phyloP scores from a whole-genome alignment of 2,329 filamentous ascomycete genomes.

The Capronia epimyces region DNA sequence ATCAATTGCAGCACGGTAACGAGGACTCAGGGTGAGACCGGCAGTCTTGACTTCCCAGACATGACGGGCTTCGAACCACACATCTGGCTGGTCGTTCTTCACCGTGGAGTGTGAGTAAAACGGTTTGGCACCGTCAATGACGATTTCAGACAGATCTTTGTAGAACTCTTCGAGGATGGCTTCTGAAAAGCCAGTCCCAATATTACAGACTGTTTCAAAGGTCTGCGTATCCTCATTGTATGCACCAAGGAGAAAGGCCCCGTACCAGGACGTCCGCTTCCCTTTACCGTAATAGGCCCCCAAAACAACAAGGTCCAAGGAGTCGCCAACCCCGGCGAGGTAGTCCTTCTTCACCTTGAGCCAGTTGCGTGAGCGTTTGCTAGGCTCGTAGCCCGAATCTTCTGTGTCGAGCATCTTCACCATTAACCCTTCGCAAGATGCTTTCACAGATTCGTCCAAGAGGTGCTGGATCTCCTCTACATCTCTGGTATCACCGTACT shows the following conservation, averaged over 20 bases:
- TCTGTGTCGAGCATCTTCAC: conserved; percentile 96
- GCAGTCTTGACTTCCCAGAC: conserved; percentile 99
- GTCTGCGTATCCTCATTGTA: conserved; percentile 74
- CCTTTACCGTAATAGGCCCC: conserved; percentile 92
- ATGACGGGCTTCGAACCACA: conserved; percentile 92
- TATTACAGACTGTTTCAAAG: conserved; percentile 97
- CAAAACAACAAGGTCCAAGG: conserved; percentile 89
- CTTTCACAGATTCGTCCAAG: conserved; percentile 90
- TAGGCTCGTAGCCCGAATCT: conserved; percentile 92
- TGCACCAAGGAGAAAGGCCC: conserved; percentile 90
- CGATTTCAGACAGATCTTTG: conserved; percentile 64
- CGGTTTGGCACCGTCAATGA: conserved; percentile 86
- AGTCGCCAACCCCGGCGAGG: conserved; percentile 86
- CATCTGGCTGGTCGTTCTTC: conserved; percentile 89
- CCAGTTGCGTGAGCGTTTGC: conserved; percentile 95
- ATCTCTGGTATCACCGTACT: conserved; percentile 77
- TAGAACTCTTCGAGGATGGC: conserved; percentile 86
- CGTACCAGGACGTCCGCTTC: conserved; percentile 92
- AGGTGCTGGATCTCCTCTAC: conserved; percentile 90
- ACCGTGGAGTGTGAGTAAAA: conserved; percentile 84
- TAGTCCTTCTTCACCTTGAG: conserved; percentile 99
- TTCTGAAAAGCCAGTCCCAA: conserved; percentile 94
- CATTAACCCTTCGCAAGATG: conserved; percentile 95
- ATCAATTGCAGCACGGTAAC: conserved; percentile 84
- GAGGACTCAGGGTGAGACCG: conserved; percentile 83